A percentile compares a stretch with the other conserved stretches of the same genome.
These are phyloP conservation scores for Sinapis alba DNA, from an alignment of 441 rosid genomes.

Conservation along the genomic window DNA sequence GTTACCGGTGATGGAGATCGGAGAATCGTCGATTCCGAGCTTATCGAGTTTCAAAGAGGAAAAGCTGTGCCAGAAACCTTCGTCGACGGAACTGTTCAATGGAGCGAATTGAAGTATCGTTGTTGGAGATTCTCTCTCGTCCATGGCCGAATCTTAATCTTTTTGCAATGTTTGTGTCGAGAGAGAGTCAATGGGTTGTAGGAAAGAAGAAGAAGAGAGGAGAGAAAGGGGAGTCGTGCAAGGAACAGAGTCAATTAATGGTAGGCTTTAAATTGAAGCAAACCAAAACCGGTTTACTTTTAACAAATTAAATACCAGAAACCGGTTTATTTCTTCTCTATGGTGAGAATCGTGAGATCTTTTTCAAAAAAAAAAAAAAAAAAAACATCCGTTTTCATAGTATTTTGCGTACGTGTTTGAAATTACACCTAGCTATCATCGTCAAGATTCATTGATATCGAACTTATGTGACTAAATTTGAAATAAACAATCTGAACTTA, in stretches of 20 bases:
- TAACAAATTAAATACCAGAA: neutral
- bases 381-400: neutral
- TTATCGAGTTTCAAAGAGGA: constrained; percentile 87
- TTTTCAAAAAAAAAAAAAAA: too few species aligned
- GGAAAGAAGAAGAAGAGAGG: constrained; percentile 3
- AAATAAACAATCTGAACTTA: neutral
- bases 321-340: neutral
- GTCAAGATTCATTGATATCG: neutral
- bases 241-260: constrained; percentile 16
- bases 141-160: constrained; percentile 30
- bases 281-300: neutral
- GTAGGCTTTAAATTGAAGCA: constrained; percentile 13
- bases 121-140: constrained; percentile 35
- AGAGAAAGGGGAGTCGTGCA: constrained; percentile 33
- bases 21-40: constrained; percentile 90
- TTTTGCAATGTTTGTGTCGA: neutral
- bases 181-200: constrained; percentile 9
- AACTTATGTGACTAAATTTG: neutral
- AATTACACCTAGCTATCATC: neutral
- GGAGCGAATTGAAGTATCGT: constrained; percentile 70
- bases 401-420: neutral
- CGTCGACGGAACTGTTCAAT: constrained; percentile 79
- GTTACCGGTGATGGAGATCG: constrained; percentile 74
- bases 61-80: constrained; percentile 91
- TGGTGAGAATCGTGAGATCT: too few species aligned